Conservation (phyloP, 306 rosid genomes). For the Vicia sativa region DNA sequence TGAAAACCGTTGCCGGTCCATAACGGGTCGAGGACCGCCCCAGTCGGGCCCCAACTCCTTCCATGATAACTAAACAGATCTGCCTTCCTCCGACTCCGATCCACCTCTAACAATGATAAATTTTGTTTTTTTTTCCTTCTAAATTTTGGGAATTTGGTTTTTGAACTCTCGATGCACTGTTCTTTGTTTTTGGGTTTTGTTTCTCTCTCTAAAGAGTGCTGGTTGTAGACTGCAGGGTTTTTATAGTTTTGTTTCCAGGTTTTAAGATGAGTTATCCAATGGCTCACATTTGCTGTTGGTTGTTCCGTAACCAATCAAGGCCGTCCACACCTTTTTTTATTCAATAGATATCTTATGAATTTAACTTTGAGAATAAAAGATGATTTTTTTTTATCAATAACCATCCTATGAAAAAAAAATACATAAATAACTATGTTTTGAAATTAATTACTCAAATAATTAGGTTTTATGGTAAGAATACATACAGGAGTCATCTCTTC, state of each 20-base stretch:
- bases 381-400: no score
- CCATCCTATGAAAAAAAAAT: no score
- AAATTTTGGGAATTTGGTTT: background rate
- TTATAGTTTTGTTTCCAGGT: slow-evolving; percentile 39
- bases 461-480: no score
- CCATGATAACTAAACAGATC: background rate
- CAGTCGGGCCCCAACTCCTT: slow-evolving; percentile 16
- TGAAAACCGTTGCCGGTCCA: slow-evolving; percentile 96
- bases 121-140: background rate
- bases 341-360: no score
- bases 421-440: no score
- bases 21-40: slow-evolving; percentile 47
- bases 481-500: no score
- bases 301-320: slow-evolving; percentile 26
- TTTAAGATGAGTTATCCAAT: slow-evolving; percentile 27
- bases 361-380: no score
- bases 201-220: background rate
- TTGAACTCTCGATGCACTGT: background rate
- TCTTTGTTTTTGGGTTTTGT: no score
- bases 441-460: no score
- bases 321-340: slow-evolving; percentile 30
- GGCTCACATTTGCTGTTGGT: background rate
- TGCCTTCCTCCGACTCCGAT: background rate
- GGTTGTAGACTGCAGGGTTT: background rate
- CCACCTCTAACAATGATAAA: background rate